Base-by-base conservation (phyloP, 768 basidiomycete genomes). In the Panus rudis region DNA sequence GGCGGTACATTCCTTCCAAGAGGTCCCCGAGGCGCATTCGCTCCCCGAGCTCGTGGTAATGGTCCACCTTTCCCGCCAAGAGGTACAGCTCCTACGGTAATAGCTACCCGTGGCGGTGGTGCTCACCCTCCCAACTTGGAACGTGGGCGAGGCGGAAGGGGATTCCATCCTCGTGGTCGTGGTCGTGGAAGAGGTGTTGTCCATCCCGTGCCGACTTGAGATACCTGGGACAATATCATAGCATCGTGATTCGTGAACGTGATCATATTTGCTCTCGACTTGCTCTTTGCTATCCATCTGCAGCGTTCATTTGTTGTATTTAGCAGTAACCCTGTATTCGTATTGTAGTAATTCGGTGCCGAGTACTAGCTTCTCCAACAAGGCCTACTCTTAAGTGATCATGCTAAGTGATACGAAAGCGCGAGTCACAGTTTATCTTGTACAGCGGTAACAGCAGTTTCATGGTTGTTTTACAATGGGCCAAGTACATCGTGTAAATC, bases 91-190 rank as follows among this genome's bases (percentile, higher is more conserved):
- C 38, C 20, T 4, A 35, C 45, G 19, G 28, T 39, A n/a, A n/a
- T n/a, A n/a, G n/a, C n/a, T n/a, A n/a, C n/a, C 12, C 59, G 67
- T 30, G 67, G 66, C 30, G 54, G 70, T 7, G 63, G 66, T 34
- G 54, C 59, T 14, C 42, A 45, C 1, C 47, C 45, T 7, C 50
- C 63, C 37, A 52, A 52, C 30, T 52, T 68, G 33, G 67, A 62
- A 26, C 50, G 66, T 3, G 68, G 59, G 23, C 53, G 65, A 28
- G 62, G 55, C 21, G 53, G 42, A 11, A 16, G 21, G 7, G 38
- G 38, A 39, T 39, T 39, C 21, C n/a, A 10, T 14, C 38, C 38
- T n/a, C 8, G 33, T 14, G 33, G 33, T 17, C 33, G 33, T 35
- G 33, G 33, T 6, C 33, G 33, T 6, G 33, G 33, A 8, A 35